These are phyloP conservation scores for Helianthus tuberosus DNA, from an alignment of 129 eudicot genomes.

Conservation along the genomic window DNA sequence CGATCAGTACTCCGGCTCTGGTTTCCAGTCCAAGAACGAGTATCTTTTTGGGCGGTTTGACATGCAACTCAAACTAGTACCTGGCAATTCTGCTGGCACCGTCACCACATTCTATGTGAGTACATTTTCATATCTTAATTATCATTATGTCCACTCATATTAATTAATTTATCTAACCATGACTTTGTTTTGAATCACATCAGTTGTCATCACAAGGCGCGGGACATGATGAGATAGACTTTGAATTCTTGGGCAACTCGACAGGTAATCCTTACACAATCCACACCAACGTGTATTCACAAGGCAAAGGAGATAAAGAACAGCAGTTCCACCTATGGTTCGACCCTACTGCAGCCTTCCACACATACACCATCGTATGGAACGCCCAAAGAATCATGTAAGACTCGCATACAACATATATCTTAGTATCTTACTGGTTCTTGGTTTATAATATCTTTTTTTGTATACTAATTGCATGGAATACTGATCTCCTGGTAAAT, in stretches of 20 bases:
- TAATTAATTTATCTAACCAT: neutral
- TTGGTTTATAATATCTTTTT: neutral
- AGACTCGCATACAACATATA: neutral
- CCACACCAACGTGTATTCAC: constrained; percentile 40
- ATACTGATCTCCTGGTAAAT: no score
- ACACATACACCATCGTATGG: constrained; percentile 48
- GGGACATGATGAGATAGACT: constrained; percentile 46
- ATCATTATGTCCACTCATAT: no score
- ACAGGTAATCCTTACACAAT: constrained; percentile 43
- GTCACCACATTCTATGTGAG: constrained; percentile 46
- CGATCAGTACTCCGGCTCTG: constrained; percentile 38
- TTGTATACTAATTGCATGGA: no score
- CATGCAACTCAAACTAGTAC: constrained; percentile 45
- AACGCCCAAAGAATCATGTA: constrained; percentile 45
- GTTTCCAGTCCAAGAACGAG: constrained; percentile 40
- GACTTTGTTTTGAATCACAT: neutral
- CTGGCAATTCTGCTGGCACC: constrained; percentile 39
- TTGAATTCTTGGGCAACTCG: constrained; percentile 45
- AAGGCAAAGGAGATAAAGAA: constrained; percentile 43
- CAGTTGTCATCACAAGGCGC: constrained; percentile 48
- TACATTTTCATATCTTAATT: neutral
- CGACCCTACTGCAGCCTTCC: constrained; percentile 43
- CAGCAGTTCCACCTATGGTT: constrained; percentile 45
- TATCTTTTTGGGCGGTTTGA: constrained; percentile 41
- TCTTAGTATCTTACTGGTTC: neutral